A percentile compares a stretch with the other conserved stretches of the same genome.
Evolutionary conservation across 441 rosid species (phyloP).

Genomic region (Pelargonium myrrhifolium): DNA sequence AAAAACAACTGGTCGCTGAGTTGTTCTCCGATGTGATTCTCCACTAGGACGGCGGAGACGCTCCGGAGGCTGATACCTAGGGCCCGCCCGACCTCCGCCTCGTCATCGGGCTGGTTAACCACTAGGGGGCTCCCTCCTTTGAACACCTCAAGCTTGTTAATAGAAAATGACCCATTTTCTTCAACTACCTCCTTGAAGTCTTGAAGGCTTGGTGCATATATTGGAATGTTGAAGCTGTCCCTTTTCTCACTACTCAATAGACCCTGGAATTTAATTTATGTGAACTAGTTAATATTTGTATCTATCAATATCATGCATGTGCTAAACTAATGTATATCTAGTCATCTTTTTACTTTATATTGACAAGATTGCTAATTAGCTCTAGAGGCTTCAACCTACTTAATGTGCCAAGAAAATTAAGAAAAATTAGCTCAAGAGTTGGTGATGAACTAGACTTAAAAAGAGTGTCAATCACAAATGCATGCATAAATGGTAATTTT

Average conservation of each 20-base stretch:
- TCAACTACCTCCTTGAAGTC: constrained; percentile 85
- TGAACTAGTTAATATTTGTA: too few species aligned
- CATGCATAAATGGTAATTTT: too few species aligned
- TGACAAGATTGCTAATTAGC: too few species aligned
- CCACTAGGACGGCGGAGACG: constrained; percentile 76
- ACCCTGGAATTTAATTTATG: constrained; percentile 33
- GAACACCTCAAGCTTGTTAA: constrained; percentile 70
- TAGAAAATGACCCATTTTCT: constrained; percentile 54
- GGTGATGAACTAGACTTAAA: too few species aligned
- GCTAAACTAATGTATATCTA: too few species aligned
- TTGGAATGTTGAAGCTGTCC: constrained; percentile 81
- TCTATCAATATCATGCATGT: too few species aligned
- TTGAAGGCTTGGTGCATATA: constrained; percentile 77
- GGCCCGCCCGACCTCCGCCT: constrained; percentile 63
- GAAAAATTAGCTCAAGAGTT: too few species aligned
- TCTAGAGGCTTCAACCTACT: too few species aligned
- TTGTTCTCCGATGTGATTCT: constrained; percentile 78
- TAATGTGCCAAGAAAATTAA: too few species aligned
- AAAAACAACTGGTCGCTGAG: constrained; percentile 63
- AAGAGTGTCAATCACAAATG: too few species aligned
- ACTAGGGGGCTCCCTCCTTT: constrained; percentile 97
- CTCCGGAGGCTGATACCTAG: constrained; percentile 66
- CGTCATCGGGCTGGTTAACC: constrained; percentile 61
- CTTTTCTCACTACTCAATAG: constrained; percentile 58
- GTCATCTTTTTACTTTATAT: too few species aligned